Base-by-base conservation (phyloP, 192 early-diverging fungal genomes). In the Entomortierella lignicola region DNA sequence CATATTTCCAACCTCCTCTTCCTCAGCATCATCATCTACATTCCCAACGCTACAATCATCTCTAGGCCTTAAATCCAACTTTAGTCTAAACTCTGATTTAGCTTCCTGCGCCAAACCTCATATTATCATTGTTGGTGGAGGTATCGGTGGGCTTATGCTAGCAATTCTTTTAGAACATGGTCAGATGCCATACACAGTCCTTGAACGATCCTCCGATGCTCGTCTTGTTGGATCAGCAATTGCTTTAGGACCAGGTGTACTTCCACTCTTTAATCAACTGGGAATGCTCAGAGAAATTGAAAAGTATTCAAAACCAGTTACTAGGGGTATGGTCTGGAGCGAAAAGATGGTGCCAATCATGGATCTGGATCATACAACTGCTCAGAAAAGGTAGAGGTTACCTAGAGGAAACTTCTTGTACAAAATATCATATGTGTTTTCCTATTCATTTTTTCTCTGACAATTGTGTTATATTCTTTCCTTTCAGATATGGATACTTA, bases 281-380 rank as follows among this genome's bases (percentile, higher is more conserved):
- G 69, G 69, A 3, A n/a, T 71, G 25, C 25, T 71, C 20, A 8
- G 55, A 17, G 69, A 71, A 34, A 71, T 71, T 55, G 34, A 71
- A 31, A 34, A 71, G 30, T 13, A 25, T 21, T 61, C 69, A 4
- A 56, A 60, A 3, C 69, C 69, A 3, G 69, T 71, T 7, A 55
- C 69, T 12, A 10, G 69, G 23, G 69, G 69, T 5, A 62, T 71
- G 69, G 69, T 71, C 6, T 71, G 69, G 69, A 62, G 59, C 30
- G 69, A 71, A 23, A 71, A 71, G 23, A 21, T 71, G 60, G 41
- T 71, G 8, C 69, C 69, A 2, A 71, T 71, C 25, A 71, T 71
- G 69, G 69, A 71, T 32, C 42, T 71, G 39, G 69, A 71, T 27
- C 69, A 71, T 26, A 71, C 60, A 0, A 32, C 52, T 4, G 62